phyloP scores from a whole-genome alignment of 306 rosid genomes.

The Casuarina cunninghamiana region DNA sequence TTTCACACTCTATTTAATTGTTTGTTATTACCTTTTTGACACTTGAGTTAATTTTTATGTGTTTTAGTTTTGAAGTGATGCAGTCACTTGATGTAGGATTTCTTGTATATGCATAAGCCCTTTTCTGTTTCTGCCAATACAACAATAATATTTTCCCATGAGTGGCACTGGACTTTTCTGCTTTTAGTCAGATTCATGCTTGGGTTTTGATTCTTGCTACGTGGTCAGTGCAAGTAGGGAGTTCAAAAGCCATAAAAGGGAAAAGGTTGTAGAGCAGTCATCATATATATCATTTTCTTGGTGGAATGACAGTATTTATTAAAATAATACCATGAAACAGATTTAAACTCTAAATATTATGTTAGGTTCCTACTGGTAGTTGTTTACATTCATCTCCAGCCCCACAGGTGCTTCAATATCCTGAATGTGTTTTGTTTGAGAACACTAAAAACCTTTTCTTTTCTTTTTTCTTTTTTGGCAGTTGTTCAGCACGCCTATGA shows the following conservation, averaged over 20 bases:
- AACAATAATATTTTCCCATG: not conserved
- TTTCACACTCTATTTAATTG: not conserved
- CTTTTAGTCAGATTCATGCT: not conserved
- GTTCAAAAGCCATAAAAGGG: not conserved
- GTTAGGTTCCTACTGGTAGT: conserved; percentile 13
- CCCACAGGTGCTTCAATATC: not conserved
- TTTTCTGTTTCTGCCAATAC: not conserved
- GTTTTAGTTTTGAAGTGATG: not conserved
- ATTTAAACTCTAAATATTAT: conserved; percentile 2
- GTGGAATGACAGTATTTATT: conserved; percentile 10
- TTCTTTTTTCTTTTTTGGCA: conserved; percentile 24
- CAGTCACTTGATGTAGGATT: not conserved
- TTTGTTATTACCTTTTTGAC: not conserved
- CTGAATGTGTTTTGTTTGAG: not conserved
- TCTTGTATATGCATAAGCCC: not conserved
- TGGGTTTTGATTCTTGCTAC: not conserved
- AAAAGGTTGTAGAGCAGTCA: not conserved
- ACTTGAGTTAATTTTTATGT: not conserved
- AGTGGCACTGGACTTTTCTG: not conserved
- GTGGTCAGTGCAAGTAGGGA: not conserved
- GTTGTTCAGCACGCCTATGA: conserved; percentile 90
- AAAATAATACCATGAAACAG: conserved; percentile 12
- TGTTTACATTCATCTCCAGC: conserved; percentile 12
- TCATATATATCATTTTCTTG: not conserved
- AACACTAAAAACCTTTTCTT: not conserved